Evolutionary conservation across 2,329 filamentous ascomycete genomes (phyloP).

Genomic region (Ophiostoma ulmi): DNA sequence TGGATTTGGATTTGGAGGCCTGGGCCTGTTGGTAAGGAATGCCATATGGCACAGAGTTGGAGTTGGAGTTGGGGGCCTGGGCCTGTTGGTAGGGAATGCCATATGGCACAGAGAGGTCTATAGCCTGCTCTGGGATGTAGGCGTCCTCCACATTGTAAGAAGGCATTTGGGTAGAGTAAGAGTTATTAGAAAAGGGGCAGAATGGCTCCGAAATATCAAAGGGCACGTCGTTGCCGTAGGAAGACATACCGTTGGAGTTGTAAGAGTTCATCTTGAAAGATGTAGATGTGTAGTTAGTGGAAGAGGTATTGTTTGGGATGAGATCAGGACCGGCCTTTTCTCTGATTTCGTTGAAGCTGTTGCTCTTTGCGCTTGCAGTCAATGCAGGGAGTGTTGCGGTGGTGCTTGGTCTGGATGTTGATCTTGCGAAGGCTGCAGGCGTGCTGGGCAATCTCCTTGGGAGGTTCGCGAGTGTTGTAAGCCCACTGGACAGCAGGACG

Average conservation of each 20-base stretch:
- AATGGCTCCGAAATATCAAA: no score
- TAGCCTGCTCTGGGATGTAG: no score
- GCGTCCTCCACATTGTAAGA: no score
- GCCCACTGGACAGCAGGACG: neutral
- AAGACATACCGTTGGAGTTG: no score
- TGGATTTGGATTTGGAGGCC: no score
- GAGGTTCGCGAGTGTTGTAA: neutral
- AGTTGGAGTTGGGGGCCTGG: neutral
- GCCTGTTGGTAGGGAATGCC: neutral
- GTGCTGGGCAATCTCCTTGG: neutral
- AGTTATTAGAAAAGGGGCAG: no score
- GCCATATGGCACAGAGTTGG: neutral
- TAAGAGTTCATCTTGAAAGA: neutral
- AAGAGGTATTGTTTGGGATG: neutral
- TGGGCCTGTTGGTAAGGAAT: neutral
- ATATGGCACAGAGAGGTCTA: neutral
- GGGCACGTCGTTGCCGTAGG: no score
- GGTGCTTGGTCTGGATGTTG: neutral
- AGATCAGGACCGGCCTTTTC: neutral
- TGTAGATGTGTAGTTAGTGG: neutral
- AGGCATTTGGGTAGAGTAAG: no score
- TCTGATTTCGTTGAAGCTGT: neutral
- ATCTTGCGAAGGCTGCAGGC: constrained; percentile 9
- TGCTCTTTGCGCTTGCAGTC: constrained; percentile 3
- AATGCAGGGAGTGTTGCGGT: neutral